phyloP scores from a whole-genome alignment of 2,329 filamentous ascomycete species.

The Cryphonectria nitschkei region DNA sequence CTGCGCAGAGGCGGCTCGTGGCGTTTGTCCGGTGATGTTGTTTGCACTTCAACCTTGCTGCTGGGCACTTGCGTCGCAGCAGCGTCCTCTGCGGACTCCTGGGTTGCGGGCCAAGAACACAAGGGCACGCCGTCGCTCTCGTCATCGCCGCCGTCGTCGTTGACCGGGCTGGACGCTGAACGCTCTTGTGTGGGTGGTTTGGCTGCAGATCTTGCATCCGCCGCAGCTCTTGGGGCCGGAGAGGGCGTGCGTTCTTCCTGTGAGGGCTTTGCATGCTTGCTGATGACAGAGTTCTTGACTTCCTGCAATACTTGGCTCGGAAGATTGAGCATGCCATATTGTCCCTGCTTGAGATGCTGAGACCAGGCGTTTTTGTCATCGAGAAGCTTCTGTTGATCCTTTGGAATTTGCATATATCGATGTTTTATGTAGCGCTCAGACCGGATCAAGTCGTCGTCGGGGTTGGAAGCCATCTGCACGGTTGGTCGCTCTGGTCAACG shows the following conservation, averaged over 20 bases:
- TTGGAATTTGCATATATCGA: constrained; percentile 49
- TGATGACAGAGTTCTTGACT: constrained; percentile 32
- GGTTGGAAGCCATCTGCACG: constrained; percentile 24
- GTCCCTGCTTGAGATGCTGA: constrained; percentile 29
- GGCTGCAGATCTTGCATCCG: background rate
- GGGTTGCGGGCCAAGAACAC: background rate
- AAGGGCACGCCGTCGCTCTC: background rate
- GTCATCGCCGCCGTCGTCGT: background rate
- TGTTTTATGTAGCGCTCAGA: constrained; percentile 42
- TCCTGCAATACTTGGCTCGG: constrained; percentile 39
- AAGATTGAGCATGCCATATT: constrained; percentile 38
- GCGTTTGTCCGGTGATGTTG: background rate
- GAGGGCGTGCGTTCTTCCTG: constrained; percentile 25
- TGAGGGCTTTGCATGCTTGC: constrained; percentile 28
- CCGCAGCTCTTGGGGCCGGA: background rate
- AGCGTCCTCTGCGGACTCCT: background rate
- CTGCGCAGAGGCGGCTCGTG: background rate
- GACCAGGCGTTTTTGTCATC: constrained; percentile 47
- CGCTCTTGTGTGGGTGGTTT: background rate
- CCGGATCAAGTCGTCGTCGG: constrained; percentile 33
- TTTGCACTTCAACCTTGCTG: background rate
- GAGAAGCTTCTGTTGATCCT: constrained; percentile 54
- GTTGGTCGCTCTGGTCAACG: background rate
- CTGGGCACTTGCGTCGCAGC: background rate
- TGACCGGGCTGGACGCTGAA: background rate